Conservation (phyloP, 73 alveolate genomes). For the Breviolum minutum region DNA sequence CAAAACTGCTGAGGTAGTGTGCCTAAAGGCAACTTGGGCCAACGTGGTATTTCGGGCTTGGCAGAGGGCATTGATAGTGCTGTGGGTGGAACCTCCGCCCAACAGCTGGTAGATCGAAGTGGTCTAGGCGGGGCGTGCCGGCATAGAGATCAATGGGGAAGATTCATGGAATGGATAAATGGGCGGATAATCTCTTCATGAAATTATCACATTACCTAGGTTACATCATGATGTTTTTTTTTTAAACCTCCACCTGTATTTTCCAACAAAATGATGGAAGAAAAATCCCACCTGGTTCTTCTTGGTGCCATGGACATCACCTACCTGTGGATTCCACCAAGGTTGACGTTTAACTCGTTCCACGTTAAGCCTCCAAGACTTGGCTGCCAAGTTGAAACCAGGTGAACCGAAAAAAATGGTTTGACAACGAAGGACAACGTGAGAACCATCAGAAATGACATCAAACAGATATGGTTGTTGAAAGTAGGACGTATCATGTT, state of each 20-base stretch:
- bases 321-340: background rate
- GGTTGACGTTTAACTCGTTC: slow-evolving; percentile 72
- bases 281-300: too few relatives aligned
- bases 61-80: slow-evolving; percentile 8
- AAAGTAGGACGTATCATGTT: too few relatives aligned
- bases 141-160: too few relatives aligned
- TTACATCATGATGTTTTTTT: too few relatives aligned
- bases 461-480: too few relatives aligned
- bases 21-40: slow-evolving; percentile 41
- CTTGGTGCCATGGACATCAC: background rate
- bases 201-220: too few relatives aligned
- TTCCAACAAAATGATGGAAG: too few relatives aligned
- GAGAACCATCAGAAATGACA: too few relatives aligned
- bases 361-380: slow-evolving; percentile 43
- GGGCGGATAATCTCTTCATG: too few relatives aligned
- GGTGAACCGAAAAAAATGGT: background rate
- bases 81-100: background rate
- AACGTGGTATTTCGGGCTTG: slow-evolving; percentile 1
- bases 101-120: background rate
- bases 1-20: slow-evolving; percentile 10
- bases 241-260: too few relatives aligned
- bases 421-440: too few relatives aligned
- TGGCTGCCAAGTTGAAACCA: slow-evolving; percentile 14
- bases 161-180: too few relatives aligned
- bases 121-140: slow-evolving; percentile 46